Evolutionary conservation across 371 early-diverging fungal species (phyloP), one percentile per base, ranked within the genome.

Genomic region (Mortierella sp.): DNA sequence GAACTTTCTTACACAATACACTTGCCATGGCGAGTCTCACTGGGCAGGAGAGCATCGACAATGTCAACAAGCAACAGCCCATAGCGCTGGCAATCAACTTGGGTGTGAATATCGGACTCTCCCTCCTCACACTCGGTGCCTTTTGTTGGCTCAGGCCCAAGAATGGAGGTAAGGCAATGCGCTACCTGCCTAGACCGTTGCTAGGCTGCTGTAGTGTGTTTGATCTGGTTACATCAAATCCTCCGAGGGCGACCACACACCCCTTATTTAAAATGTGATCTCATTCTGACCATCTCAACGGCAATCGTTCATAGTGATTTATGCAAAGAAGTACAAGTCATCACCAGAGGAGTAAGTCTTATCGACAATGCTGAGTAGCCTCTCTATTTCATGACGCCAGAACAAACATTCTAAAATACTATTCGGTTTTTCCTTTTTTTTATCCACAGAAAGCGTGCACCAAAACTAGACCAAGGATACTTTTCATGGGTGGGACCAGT

Each of bases 401-500:
- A 28, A 31, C 30, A 24, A n/a, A n/a, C n/a, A n/a, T n/a, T n/a
- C n/a, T n/a, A n/a, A n/a, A n/a, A n/a, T n/a, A n/a, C n/a, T n/a
- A n/a, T n/a, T n/a, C n/a, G n/a, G n/a, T n/a, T n/a, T n/a, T n/a
- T n/a, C 1, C 24, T 54, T 46, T 52, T 43, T 7, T 13, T 43
- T 46, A n/a, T 46, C 34, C 30, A 13, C 51, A 91, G 91, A 6
- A 90, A 90, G 54, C 83, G 85, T 27, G 91, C 95, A 14, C 90
- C 89, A 34, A 82, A 84, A 13, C 82, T 93, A 45, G 70, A 71
- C 0, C 58, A 64, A 39, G 85, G 85, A 5, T 81, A 87, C 18
- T 86, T 91, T 50, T 82, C 87, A 14, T 94, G 94, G 93, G 78
- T 90, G 45, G 67, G 71, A 6, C 85, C 89, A 6, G 80, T 92